Percentiles rank a stretch among this genome's conserved stretches.
Evolutionary conservation across 495 filamentous ascomycete genomes (phyloP).

Genomic region (Hypomontagnella submonticulosa): DNA sequence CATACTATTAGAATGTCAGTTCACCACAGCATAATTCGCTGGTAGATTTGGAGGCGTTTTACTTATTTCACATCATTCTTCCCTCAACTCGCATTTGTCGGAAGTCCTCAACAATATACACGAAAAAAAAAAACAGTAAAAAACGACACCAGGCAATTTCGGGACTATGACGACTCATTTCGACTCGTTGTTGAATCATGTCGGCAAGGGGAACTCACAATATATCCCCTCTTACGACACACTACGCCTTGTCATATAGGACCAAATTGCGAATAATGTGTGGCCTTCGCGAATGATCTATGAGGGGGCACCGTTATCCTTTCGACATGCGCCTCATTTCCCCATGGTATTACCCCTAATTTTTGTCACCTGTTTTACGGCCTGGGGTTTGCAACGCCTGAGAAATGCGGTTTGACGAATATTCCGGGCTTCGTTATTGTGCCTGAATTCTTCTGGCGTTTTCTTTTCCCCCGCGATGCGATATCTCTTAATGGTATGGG

Average conservation of each 20-base stretch:
- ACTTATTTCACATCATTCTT: conserved; percentile 5
- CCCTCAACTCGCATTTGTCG: background rate
- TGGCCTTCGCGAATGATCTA: background rate
- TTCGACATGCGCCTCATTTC: no score
- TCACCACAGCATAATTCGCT: conserved; percentile 8
- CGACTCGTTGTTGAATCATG: conserved; percentile 17
- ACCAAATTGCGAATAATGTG: conserved; percentile 2
- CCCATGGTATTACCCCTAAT: no score
- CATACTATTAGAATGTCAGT: background rate
- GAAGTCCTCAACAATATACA: background rate
- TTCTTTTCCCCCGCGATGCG: conserved; percentile 1
- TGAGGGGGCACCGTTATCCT: no score
- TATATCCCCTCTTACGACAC: conserved; percentile 4
- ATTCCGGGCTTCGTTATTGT: background rate
- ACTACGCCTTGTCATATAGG: conserved; percentile 13
- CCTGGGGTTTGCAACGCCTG: no score
- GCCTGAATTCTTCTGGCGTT: background rate
- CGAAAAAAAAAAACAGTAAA: conserved; percentile 21
- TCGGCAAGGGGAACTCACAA: conserved; percentile 12
- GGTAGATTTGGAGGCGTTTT: conserved; percentile 18
- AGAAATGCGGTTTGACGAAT: background rate
- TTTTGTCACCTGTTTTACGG: no score
- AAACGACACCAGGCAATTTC: conserved; percentile 13
- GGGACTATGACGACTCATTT: conserved; percentile 17
- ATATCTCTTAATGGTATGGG: background rate